These are phyloP conservation scores for Chlamydomonas sp. DNA, from an alignment of 139 green algal genomes.

Conservation along the genomic window DNA sequence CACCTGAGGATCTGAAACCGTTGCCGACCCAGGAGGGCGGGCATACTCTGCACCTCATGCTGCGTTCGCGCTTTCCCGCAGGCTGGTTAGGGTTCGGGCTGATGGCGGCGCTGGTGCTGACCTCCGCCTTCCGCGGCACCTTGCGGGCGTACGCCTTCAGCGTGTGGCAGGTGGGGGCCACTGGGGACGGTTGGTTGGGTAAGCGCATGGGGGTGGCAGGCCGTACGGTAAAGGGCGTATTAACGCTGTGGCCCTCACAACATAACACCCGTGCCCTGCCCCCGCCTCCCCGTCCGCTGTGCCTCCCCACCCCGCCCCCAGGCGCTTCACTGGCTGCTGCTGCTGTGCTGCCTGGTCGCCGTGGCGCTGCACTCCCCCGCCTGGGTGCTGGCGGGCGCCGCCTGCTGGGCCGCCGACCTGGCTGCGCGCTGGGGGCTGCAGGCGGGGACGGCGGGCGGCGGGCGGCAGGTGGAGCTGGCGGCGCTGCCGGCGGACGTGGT, in stretches of 20 bases:
- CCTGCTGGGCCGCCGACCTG: not conserved
- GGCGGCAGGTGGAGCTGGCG: not conserved
- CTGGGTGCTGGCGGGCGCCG: not conserved
- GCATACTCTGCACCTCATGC: too few relatives aligned
- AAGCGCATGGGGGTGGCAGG: too few relatives aligned
- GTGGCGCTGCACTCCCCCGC: not conserved
- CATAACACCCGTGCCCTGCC: too few relatives aligned
- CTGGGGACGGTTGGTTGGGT: too few relatives aligned
- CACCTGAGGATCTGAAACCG: too few relatives aligned
- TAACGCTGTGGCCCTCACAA: not conserved
- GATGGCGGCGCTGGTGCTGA: not conserved
- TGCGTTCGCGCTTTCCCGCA: not conserved
- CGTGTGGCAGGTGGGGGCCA: not conserved
- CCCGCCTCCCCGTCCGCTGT: too few relatives aligned
- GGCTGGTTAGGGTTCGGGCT: conserved; percentile 1
- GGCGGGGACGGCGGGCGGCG: not conserved
- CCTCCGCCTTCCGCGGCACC: not conserved
- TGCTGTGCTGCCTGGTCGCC: not conserved
- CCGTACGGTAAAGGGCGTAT: too few relatives aligned
- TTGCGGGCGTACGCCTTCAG: not conserved
- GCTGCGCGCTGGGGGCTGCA: not conserved
- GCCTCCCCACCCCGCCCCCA: not conserved
- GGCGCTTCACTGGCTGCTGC: not conserved
- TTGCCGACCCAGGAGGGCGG: too few relatives aligned
- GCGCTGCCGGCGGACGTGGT: conserved; percentile 1